phyloP scores from a whole-genome alignment of 75 land plant species.

The Cunninghamia lanceolata region DNA sequence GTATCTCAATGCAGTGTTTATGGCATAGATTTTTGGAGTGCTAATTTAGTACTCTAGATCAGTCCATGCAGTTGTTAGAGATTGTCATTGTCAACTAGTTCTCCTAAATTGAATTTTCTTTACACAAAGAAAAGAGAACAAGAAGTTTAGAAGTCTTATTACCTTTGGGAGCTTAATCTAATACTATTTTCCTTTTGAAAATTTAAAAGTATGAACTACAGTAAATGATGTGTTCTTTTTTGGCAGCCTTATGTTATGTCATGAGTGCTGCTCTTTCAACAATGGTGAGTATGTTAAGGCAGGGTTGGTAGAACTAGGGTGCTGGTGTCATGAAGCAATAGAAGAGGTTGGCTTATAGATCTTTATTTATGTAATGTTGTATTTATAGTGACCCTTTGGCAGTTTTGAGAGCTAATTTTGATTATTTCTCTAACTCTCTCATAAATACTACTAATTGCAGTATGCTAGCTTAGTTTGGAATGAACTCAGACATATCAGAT shows the following conservation, averaged over 20 bases:
- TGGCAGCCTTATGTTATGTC: too few relatives aligned
- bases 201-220: too few relatives aligned
- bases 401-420: not conserved
- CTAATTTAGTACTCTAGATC: not conserved
- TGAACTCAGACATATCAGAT: constrained; percentile 84
- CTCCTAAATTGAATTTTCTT: not conserved
- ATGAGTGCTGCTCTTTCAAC: too few relatives aligned
- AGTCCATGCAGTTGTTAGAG: not conserved
- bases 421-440: not conserved
- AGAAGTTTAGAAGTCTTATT: not conserved
- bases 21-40: not conserved
- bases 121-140: not conserved
- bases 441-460: constrained; percentile 49
- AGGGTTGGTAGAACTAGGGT: constrained; percentile 81
- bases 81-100: not conserved
- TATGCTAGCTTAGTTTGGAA: constrained; percentile 83
- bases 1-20: not conserved
- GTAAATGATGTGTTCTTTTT: too few relatives aligned
- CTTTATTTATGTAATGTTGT: not conserved
- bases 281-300: constrained; percentile 82
- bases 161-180: not conserved
- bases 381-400: not conserved
- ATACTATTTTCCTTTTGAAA: not conserved
- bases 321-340: constrained; percentile 79
- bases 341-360: constrained; percentile 52